Evolutionary conservation across 2,329 filamentous ascomycete species (phyloP), one percentile per base, ranked within the genome.

Genomic region (Onygenales sp.): DNA sequence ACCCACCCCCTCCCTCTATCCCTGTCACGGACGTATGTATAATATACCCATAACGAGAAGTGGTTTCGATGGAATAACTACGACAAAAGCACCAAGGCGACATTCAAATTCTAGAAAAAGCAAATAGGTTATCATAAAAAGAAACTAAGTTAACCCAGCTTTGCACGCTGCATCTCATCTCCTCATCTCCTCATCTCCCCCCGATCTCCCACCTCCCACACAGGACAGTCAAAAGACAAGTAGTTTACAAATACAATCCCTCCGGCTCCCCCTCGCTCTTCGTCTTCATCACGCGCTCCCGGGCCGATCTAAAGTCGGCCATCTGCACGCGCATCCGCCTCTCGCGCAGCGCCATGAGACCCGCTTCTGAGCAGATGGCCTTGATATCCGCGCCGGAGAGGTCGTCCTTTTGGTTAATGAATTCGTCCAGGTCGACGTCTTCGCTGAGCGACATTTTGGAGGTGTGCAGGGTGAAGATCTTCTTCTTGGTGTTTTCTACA

Each of bases 181-280:
- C 17, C 17, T 17, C 17, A 17, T 17, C 17, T 17, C 17, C 17
- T 17, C 21, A 27, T 5, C 21, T 3, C 21, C 21, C 21, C 21
- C 21, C 21, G 3, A 27, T 27, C 21, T 27, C 21, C 21, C 21
- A 27, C 21, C 21, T 27, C 21, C 21, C 21, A 27, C 3, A 27
- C 21, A 27, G 5, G 11, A 45, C 27, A 45, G 14, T 13, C 10
- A 14, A 10, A 14, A 51, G 35, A 13, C 32, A 52, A 53, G 13
- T 21, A 33, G 41, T 44, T 52, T 96, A 98, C 86, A 98, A 84
- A 77, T 98, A 98, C 81, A 98, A 75, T 63, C 93, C 93, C 76
- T 98, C 93, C 0, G 94, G 93, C 75, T 97, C 94, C 62, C 92
- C 92, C 77, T 98, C 93, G 66, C 87, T 93, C 85, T 98, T 98